Evolutionary conservation across 495 filamentous ascomycete genomes (phyloP).

Genomic region (Delitschia confertaspora): DNA sequence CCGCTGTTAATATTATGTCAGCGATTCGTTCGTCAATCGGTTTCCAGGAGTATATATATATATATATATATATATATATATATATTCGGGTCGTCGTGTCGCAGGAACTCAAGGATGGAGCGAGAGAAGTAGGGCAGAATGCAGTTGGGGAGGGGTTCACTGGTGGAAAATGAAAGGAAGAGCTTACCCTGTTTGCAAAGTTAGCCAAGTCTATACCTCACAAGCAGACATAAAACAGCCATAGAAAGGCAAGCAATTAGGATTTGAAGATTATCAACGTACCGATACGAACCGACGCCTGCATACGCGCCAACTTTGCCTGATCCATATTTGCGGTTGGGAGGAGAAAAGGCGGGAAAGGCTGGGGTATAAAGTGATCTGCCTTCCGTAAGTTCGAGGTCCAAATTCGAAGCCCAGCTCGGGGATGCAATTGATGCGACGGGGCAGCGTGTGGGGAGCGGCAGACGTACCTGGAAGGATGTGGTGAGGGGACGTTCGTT

Average conservation of each 20-base stretch:
- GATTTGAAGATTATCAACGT: constrained; percentile 36
- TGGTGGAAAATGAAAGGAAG: neutral
- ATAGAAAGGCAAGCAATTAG: neutral
- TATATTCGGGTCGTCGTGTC: too few species aligned
- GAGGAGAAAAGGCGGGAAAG: constrained; percentile 2
- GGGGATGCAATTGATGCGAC: neutral
- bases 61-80: too few species aligned
- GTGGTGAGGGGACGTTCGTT: neutral
- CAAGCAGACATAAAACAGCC: neutral
- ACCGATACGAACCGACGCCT: constrained; percentile 69
- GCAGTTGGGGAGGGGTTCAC: too few species aligned
- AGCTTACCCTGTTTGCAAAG: neutral
- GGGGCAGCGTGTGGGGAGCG: neutral
- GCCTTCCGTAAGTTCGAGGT: neutral
- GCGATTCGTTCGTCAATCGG: neutral
- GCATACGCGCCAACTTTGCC: constrained; percentile 70
- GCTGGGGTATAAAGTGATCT: too few species aligned
- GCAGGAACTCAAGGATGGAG: too few species aligned
- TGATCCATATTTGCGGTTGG: constrained; percentile 51
- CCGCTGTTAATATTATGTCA: constrained; percentile 54
- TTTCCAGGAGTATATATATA: neutral
- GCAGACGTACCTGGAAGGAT: neutral
- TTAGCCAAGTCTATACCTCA: constrained; percentile 8
- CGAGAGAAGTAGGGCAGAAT: too few species aligned
- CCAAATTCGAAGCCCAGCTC: neutral